These are phyloP conservation scores for Sarocladiaceae sp. DNA, from an alignment of 2,329 filamentous ascomycete species.

Conservation along the genomic window DNA sequence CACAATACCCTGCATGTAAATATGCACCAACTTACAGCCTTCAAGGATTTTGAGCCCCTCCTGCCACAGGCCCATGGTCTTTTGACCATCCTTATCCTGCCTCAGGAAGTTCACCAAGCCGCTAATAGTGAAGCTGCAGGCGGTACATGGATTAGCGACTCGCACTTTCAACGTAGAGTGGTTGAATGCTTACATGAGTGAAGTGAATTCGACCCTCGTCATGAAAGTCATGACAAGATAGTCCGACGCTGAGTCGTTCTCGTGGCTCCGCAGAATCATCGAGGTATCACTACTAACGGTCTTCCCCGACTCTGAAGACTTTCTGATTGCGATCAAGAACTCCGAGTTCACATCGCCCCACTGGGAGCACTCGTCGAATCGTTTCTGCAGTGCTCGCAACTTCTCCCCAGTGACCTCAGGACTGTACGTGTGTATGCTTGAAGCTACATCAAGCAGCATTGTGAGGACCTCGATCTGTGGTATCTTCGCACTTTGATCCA, in stretches of 20 bases:
- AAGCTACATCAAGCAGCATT: constrained; percentile 63
- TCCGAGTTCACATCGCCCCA: constrained; percentile 43
- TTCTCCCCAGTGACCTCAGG: constrained; percentile 53
- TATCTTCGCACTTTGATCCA: constrained; percentile 56
- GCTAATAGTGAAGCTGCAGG: constrained; percentile 45
- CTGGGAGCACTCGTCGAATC: constrained; percentile 51
- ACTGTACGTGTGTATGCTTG: constrained; percentile 58
- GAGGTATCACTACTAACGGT: constrained; percentile 53
- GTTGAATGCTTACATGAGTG: constrained; percentile 41
- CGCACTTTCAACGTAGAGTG: constrained; percentile 8
- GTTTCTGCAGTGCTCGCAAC: constrained; percentile 53
- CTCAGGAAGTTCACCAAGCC: constrained; percentile 33
- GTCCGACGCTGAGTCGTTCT: constrained; percentile 38
- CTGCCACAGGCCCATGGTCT: constrained; percentile 32
- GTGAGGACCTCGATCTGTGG: constrained; percentile 61
- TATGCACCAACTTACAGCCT: constrained; percentile 32
- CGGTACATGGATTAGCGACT: background rate
- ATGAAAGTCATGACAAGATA: constrained; percentile 55
- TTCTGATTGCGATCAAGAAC: constrained; percentile 50
- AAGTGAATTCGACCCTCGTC: constrained; percentile 51
- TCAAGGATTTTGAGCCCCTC: constrained; percentile 39
- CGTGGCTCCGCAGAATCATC: constrained; percentile 44
- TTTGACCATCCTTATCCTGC: constrained; percentile 16
- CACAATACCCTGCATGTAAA: constrained; percentile 16
- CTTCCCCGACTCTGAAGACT: constrained; percentile 37